Percentiles rank a stretch among this genome's conserved stretches.
These are phyloP conservation scores for Echium plantagineum DNA, from an alignment of 257 asterid genomes.

Conservation along the genomic window DNA sequence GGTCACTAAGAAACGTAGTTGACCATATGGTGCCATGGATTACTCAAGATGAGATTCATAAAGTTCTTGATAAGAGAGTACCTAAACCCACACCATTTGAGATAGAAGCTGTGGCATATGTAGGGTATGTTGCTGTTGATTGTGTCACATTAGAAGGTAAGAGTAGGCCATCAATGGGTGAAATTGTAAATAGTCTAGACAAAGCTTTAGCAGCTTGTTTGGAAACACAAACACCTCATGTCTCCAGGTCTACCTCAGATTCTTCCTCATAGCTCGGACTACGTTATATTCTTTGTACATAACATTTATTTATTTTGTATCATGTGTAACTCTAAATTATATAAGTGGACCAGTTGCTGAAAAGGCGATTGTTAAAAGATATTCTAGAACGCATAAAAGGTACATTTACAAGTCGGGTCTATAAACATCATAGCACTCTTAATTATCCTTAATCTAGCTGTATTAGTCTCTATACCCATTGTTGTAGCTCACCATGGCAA, in stretches of 20 bases:
- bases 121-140: constrained; percentile 74
- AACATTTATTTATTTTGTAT: no score
- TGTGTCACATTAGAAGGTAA: constrained; percentile 59
- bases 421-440: no score
- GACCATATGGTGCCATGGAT: constrained; percentile 61
- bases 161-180: constrained; percentile 70
- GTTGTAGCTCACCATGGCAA: no score
- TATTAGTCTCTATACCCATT: no score
- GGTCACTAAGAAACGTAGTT: constrained; percentile 71
- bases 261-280: constrained; percentile 22
- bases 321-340: no score
- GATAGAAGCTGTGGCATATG: constrained; percentile 73
- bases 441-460: no score
- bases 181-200: constrained; percentile 64
- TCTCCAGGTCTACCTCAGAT: constrained; percentile 46
- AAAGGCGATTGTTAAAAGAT: no score
- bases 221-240: constrained; percentile 30
- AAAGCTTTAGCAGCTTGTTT: constrained; percentile 66
- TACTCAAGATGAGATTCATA: constrained; percentile 49
- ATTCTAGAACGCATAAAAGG: no score
- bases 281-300: not conserved
- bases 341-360: no score
- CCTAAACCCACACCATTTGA: constrained; percentile 80
- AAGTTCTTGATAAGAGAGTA: constrained; percentile 52
- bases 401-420: no score